Evolutionary conservation across 208 protist species (phyloP), one percentile per base, ranked within the genome.

Genomic region (Strigomonas culicis): DNA sequence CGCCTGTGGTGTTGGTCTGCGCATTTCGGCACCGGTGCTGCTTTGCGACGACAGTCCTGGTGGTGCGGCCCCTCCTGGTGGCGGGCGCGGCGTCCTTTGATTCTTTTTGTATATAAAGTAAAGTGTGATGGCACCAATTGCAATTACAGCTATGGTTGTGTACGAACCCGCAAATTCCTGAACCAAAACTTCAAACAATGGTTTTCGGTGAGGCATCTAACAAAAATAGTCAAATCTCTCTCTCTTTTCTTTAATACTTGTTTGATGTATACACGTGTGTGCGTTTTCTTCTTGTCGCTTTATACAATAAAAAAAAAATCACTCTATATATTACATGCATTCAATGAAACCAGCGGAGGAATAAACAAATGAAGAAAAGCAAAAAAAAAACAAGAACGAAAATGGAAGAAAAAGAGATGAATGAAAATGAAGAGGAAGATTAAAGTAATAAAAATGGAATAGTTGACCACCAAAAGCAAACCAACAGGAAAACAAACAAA

Each of bases 181-280:
- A 21, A 68, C 58, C 36, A 94, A n/a, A 59, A 65, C 70, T 51
- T 90, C 80, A 56, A 86, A 73, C 17, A 94, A 68, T n/a, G 84
- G 82, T 55, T 81, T 78, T 58, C 68, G 61, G 25, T 66, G 70
- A 63, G 68, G 36, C 52, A 73, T 41, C 34, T 34, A 70, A 59
- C 15, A 19, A 62, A 19, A 73, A 66, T 66, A 63, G 15, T 75
- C 30, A 17, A 46, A 7, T n/a, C 25, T n/a, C 32, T 19, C 41
- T 10, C 15, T 56, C 22, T 19, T 34, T 51, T 49, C 17, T 27
- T 17, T 36, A 27, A 61, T 60, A 4, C 1, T n/a, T 28, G 17
- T 59, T 41, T 47, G 15, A 24, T 63, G 53, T 59, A 31, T 28
- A 17, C 15, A 28, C 22, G 49, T 53, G 7, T 53, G 10, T 28